A percentile compares a stretch with the other conserved stretches of the same genome.
Evolutionary conservation across 345 rosid species (phyloP).

Genomic region (Linum usitatissimum): DNA sequence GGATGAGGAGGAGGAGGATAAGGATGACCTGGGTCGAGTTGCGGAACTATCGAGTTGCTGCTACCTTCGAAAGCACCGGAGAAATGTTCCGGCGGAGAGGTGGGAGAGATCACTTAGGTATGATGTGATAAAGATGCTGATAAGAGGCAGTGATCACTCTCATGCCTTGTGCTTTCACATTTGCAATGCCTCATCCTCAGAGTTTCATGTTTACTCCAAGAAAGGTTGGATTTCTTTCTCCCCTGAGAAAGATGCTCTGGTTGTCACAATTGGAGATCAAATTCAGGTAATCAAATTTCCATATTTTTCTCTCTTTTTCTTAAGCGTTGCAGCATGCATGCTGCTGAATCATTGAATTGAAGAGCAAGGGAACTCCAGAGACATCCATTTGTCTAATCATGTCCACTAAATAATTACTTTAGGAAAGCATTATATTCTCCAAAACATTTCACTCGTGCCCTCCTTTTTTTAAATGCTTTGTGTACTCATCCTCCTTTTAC

Average conservation of each 20-base stretch:
- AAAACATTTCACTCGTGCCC: background rate
- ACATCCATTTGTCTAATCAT: background rate
- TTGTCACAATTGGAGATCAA: constrained; percentile 72
- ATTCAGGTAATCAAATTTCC: constrained; percentile 33
- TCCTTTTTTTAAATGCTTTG: no score
- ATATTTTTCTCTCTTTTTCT: background rate
- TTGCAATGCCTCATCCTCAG: constrained; percentile 39
- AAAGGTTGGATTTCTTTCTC: constrained; percentile 74
- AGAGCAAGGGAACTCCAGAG: background rate
- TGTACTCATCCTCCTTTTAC: background rate
- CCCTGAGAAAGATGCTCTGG: constrained; percentile 48
- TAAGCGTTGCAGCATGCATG: background rate
- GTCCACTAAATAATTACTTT: background rate
- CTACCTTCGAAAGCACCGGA: constrained; percentile 37
- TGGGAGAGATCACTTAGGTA: constrained; percentile 26
- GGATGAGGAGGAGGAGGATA: no score
- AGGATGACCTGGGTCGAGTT: constrained; percentile 13
- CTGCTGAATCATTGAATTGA: background rate
- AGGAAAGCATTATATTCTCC: background rate
- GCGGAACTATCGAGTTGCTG: constrained; percentile 25
- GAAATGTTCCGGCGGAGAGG: constrained; percentile 15
- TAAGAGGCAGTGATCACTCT: constrained; percentile 57
- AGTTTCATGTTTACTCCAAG: constrained; percentile 81
- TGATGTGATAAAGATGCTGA: constrained; percentile 69
- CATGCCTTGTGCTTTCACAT: constrained; percentile 57